These are phyloP conservation scores for Telfairia occidentalis DNA, from an alignment of 331 rosid genomes.

Conservation along the genomic window DNA sequence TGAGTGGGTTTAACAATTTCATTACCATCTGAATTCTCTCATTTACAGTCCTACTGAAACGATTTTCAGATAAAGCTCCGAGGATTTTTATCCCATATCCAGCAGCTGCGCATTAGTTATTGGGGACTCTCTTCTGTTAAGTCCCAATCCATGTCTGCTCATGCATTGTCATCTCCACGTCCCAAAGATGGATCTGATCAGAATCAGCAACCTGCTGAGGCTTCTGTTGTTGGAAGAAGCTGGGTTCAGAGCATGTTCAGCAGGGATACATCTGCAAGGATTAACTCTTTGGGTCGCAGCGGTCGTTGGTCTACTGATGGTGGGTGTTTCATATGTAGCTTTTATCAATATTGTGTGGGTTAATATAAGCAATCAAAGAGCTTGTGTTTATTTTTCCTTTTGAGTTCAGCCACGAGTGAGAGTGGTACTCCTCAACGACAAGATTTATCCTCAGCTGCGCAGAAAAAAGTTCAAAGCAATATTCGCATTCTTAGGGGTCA, in stretches of 20 bases:
- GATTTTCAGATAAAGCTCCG: conserved; percentile 77
- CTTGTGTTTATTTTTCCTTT: background rate
- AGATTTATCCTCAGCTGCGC: conserved; percentile 55
- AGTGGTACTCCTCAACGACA: conserved; percentile 63
- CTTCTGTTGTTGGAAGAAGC: conserved; percentile 80
- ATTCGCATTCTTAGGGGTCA: conserved; percentile 93
- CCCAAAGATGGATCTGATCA: conserved; percentile 60
- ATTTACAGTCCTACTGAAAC: conserved; percentile 6
- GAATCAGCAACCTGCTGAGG: conserved; percentile 82
- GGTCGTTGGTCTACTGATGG: conserved; percentile 83
- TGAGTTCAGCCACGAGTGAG: conserved; percentile 45
- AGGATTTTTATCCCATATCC: conserved; percentile 80
- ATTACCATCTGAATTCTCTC: background rate
- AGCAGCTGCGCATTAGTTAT: conserved; percentile 65
- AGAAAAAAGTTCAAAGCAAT: conserved; percentile 87
- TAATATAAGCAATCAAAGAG: background rate
- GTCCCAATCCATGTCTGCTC: conserved; percentile 48
- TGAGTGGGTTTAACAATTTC: background rate
- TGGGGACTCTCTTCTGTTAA: conserved; percentile 74
- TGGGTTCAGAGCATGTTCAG: conserved; percentile 99
- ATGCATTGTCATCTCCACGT: conserved; percentile 70
- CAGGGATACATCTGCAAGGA: conserved; percentile 57
- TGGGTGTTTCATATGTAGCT: conserved; percentile 37
- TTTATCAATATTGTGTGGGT: conserved; percentile 14
- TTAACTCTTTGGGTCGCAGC: conserved; percentile 75